Percentiles rank a stretch among this genome's conserved stretches.
Conservation (phyloP, 106 monocot genomes). For the Dioscorea zingiberensis region DNA sequence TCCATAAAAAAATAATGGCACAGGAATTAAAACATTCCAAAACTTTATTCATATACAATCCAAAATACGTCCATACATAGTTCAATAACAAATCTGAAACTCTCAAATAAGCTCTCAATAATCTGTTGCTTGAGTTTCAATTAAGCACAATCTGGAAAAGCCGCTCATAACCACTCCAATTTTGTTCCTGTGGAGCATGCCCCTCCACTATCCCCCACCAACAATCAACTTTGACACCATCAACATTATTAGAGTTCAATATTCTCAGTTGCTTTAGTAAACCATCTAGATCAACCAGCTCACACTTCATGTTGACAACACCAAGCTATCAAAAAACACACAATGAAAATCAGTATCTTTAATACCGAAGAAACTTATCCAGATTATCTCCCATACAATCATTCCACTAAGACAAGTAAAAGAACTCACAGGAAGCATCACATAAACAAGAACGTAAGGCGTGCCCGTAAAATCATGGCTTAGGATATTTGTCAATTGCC, state of each 20-base stretch:
- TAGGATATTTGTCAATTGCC: too few species aligned
- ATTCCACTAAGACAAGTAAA: too few species aligned
- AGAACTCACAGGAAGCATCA: conserved; percentile 81
- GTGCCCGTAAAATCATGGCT: conserved; percentile 93
- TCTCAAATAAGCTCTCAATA: too few species aligned
- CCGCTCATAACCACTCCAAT: conserved; percentile 81
- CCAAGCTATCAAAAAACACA: conserved; percentile 48
- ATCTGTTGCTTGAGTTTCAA: conserved; percentile 86
- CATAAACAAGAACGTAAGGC: conserved; percentile 78
- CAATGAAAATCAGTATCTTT: not conserved
- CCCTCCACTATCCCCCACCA: conserved; percentile 99
- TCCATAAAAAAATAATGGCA: too few species aligned
- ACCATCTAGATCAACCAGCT: conserved; percentile 72
- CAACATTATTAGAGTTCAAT: conserved; percentile 69
- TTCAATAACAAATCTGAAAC: too few species aligned
- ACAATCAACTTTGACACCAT: conserved; percentile 91
- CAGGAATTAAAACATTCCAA: too few species aligned
- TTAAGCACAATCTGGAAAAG: conserved; percentile 69
- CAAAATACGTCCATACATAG: too few species aligned
- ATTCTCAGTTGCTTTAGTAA: conserved; percentile 44
- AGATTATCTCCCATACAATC: not conserved
- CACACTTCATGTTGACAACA: conserved; percentile 65
- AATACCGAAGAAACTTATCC: not conserved
- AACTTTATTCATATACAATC: too few species aligned
- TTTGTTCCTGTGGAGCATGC: conserved; percentile 59